Evolutionary conservation across 305 asterid genomes (phyloP), one percentile per base, ranked within the genome.

Genomic region (Rubia peregrina): DNA sequence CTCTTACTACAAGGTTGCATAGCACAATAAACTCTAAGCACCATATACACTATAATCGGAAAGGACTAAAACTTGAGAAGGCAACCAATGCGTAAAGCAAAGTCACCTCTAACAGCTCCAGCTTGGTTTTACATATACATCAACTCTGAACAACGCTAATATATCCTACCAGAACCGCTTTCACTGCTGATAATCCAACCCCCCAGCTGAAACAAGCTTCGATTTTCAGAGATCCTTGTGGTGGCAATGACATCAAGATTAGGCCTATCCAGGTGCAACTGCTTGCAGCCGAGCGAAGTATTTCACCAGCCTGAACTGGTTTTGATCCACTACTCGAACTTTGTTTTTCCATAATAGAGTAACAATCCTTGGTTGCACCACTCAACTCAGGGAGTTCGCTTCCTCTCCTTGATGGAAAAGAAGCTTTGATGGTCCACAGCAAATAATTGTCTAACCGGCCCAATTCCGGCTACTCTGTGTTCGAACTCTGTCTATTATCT

Each of bases 401-500:
- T 8, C 9, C 51, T 38, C 6, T 41, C 61, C 43, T 55, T 33
- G 38, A 33, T 33, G 66, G 30, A 46, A 14, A 60, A 48, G 26
- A 13, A 65, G 36, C 16, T 17, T 24, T 43, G 26, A 57, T 24
- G 17, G 42, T 46, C 69, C 19, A 46, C 21, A 12, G 17, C 55
- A 48, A 21, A 38, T 69, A 19, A 67, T 19, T 56, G 19, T 9
- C 49, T 69, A 8, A n/a, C n/a, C 66, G 49, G 14, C 41, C 85
- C 81, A 87, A 60, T 73, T 44, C 87, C 79, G 71, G 88, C 95
- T 81, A 71, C 88, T 85, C 79, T 87, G 81, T 33, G 94, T 85
- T 70, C 92, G 88, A 73, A 88, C 95, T 85, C 97, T 82, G 71
- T 93, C 98, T 24, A 93, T 87, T 67, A 93, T 89, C 98, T 85